Evolutionary conservation across 495 filamentous ascomycete genomes (phyloP).

Genomic region (Penicillium cataractarum): DNA sequence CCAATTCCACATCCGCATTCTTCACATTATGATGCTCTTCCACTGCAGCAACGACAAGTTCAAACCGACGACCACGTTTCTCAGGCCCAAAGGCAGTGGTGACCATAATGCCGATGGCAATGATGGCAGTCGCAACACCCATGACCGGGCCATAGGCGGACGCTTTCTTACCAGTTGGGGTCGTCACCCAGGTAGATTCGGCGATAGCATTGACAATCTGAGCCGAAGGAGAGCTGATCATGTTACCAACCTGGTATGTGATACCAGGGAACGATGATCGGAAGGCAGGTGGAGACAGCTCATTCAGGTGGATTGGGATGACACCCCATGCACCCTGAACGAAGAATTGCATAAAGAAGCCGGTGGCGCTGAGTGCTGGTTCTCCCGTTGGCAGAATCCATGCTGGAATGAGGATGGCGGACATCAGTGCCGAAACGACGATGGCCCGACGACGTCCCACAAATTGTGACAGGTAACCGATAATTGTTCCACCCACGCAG

Average conservation of each 20-base stretch:
- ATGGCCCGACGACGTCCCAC: conserved; percentile 71
- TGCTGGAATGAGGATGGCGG: conserved; percentile 63
- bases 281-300: conserved; percentile 74
- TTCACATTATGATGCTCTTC: conserved; percentile 37
- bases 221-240: conserved; percentile 71
- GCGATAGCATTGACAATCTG: conserved; percentile 73
- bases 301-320: conserved; percentile 78
- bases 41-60: conserved; percentile 59
- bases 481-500: conserved; percentile 72
- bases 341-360: conserved; percentile 80
- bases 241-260: conserved; percentile 77
- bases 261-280: conserved; percentile 56
- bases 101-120: conserved; percentile 62
- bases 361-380: conserved; percentile 60
- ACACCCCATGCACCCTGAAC: conserved; percentile 80
- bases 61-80: conserved; percentile 69
- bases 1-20: conserved; percentile 25
- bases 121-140: conserved; percentile 72
- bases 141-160: conserved; percentile 71
- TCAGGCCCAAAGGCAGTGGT: conserved; percentile 60
- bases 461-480: conserved; percentile 73
- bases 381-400: conserved; percentile 69
- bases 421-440: conserved; percentile 59
- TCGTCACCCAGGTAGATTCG: conserved; percentile 55
- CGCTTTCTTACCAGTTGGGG: conserved; percentile 49